phyloP scores from a whole-genome alignment of 2,329 filamentous ascomycete genomes.

The Cladosporium colombiae region DNA sequence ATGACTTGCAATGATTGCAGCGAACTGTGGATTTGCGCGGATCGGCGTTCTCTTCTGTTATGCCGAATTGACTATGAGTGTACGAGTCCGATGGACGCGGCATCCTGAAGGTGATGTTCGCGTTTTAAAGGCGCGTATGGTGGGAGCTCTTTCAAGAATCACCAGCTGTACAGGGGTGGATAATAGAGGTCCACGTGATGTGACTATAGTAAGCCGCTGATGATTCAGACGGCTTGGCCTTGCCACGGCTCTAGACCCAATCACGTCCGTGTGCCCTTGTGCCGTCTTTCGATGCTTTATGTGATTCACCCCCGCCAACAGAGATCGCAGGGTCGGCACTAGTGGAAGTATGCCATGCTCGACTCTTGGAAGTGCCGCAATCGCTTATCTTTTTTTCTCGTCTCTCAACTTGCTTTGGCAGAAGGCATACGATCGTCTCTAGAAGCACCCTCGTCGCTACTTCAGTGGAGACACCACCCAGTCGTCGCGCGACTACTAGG shows the following conservation, averaged over 20 bases:
- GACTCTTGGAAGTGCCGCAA: conserved; percentile 1
- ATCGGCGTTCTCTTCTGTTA: conserved; percentile 30
- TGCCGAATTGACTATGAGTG: conserved; percentile 32
- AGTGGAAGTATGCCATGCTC: conserved; percentile 8
- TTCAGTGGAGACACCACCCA: not conserved
- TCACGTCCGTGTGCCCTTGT: not conserved
- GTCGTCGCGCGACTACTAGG: not conserved
- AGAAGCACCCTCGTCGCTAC: not conserved
- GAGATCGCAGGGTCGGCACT: conserved; percentile 3
- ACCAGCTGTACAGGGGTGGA: not conserved
- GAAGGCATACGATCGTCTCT: not conserved
- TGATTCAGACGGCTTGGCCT: not conserved
- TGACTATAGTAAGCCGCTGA: not conserved
- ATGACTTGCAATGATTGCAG: conserved; percentile 36
- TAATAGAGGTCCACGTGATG: not conserved
- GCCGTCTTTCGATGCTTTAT: not conserved
- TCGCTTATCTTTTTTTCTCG: conserved; percentile 5
- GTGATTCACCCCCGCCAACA: not conserved
- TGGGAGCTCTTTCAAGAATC: not conserved
- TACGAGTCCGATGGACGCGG: conserved; percentile 32
- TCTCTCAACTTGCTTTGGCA: not conserved
- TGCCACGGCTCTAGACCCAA: not conserved
- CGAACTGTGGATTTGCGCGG: conserved; percentile 30
- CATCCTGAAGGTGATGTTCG: conserved; percentile 19
- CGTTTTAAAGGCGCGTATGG: too few relatives aligned